Evolutionary conservation across 2,329 filamentous ascomycete species (phyloP).

Genomic region (Neocatenulostroma microsporum): DNA sequence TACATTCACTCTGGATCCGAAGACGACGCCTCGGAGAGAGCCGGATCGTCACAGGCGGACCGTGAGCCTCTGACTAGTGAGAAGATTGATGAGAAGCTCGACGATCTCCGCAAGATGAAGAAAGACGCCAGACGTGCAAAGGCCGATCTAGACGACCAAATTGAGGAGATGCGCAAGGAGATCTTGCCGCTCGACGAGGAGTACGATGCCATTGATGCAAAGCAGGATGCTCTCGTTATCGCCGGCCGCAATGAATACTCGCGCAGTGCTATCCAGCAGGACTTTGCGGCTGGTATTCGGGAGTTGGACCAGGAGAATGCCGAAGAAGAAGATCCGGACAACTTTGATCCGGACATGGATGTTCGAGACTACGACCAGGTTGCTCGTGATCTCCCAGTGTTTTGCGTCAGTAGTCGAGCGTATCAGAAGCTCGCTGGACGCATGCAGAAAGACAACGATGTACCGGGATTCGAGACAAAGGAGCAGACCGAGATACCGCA

Average conservation of each 20-base stretch:
- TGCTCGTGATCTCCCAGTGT: slow-evolving; percentile 51
- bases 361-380: slow-evolving; percentile 52
- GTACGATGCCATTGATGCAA: slow-evolving; percentile 26
- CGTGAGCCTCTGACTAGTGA: slow-evolving; percentile 34
- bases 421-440: slow-evolving; percentile 56
- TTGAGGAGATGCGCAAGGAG: slow-evolving; percentile 25
- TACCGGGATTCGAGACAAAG: slow-evolving; percentile 45
- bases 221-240: slow-evolving; percentile 42
- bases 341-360: slow-evolving; percentile 50
- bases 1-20: slow-evolving; percentile 14
- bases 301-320: slow-evolving; percentile 53
- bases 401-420: slow-evolving; percentile 56
- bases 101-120: slow-evolving; percentile 37
- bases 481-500: slow-evolving; percentile 53
- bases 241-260: slow-evolving; percentile 50
- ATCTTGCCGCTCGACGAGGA: slow-evolving; percentile 26
- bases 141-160: slow-evolving; percentile 22
- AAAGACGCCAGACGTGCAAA: slow-evolving; percentile 27
- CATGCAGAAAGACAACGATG: slow-evolving; percentile 44
- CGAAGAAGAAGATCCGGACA: slow-evolving; percentile 46
- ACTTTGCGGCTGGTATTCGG: slow-evolving; percentile 53
- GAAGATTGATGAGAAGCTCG: slow-evolving; percentile 37
- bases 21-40: slow-evolving; percentile 15
- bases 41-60: too few species aligned
- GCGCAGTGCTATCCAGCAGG: slow-evolving; percentile 46